Evolutionary conservation across 2,329 filamentous ascomycete genomes (phyloP).

Genomic region (Aspergillus aculeatus): DNA sequence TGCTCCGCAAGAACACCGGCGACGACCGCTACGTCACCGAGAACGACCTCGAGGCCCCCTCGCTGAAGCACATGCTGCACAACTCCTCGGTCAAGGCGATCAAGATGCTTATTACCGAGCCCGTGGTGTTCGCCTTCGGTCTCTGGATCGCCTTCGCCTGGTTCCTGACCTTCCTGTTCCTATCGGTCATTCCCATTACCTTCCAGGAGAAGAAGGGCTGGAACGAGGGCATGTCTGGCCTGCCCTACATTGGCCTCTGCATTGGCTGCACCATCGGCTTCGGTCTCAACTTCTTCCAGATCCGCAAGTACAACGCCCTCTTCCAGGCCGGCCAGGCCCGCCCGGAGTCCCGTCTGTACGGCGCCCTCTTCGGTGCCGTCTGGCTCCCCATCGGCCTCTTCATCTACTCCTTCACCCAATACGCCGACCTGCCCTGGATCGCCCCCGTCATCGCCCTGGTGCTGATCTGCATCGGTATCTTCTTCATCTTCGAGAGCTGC

Average conservation of each 20-base stretch:
- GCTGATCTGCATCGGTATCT: slow-evolving; percentile 54
- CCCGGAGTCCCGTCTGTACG: slow-evolving; percentile 50
- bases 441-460: slow-evolving; percentile 51
- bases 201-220: slow-evolving; percentile 54
- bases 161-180: slow-evolving; percentile 56
- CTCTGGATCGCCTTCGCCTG: slow-evolving; percentile 55
- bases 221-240: slow-evolving; percentile 50
- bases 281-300: slow-evolving; percentile 51
- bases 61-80: slow-evolving; percentile 43
- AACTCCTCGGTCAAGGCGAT: slow-evolving; percentile 54
- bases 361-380: slow-evolving; percentile 50
- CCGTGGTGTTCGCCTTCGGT: slow-evolving; percentile 52
- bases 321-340: slow-evolving; percentile 34
- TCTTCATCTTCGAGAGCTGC: slow-evolving; percentile 46
- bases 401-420: slow-evolving; percentile 57
- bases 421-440: slow-evolving; percentile 50
- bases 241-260: slow-evolving; percentile 54
- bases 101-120: slow-evolving; percentile 51
- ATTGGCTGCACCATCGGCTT: slow-evolving; percentile 52
- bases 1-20: slow-evolving; percentile 48
- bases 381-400: slow-evolving; percentile 52
- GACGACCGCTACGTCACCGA: slow-evolving; percentile 52
- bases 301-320: slow-evolving; percentile 50
- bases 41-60: slow-evolving; percentile 53
- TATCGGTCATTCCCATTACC: slow-evolving; percentile 52